A percentile compares a stretch with the other conserved stretches of the same genome.
phyloP scores from a whole-genome alignment of 306 rosid species.

The Trifolium fragiferum region DNA sequence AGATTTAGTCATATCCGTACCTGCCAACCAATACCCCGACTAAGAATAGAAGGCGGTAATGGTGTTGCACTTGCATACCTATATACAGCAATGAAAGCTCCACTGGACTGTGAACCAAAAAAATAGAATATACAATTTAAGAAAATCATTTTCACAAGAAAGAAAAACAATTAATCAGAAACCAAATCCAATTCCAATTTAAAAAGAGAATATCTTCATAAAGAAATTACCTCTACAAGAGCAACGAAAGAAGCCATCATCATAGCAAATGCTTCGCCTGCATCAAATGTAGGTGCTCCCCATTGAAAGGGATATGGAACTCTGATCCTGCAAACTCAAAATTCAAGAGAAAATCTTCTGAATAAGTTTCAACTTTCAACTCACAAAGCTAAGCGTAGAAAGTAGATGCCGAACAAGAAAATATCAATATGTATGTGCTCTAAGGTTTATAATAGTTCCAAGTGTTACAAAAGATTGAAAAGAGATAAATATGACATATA shows the following conservation, averaged over 20 bases:
- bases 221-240: conserved; percentile 81
- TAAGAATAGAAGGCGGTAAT: conserved; percentile 86
- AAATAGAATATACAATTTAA: conserved; percentile 7
- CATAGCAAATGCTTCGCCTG: conserved; percentile 99
- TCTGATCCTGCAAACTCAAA: conserved; percentile 83
- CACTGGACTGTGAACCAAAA: conserved; percentile 71
- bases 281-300: conserved; percentile 99
- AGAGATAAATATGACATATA: neutral
- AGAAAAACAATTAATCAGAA: conserved; percentile 37
- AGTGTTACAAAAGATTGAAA: conserved; percentile 13
- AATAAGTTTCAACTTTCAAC: conserved; percentile 40
- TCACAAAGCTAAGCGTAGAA: conserved; percentile 30
- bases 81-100: conserved; percentile 80
- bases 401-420: neutral
- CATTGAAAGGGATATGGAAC: conserved; percentile 99
- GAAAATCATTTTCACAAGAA: conserved; percentile 2
- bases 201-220: conserved; percentile 20
- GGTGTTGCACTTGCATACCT: conserved; percentile 96
- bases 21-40: conserved; percentile 99
- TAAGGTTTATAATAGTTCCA: conserved; percentile 19
- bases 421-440: neutral
- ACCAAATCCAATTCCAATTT: conserved; percentile 7
- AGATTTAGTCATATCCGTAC: conserved; percentile 45
- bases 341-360: conserved; percentile 28
- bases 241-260: conserved; percentile 94